These are phyloP conservation scores for Tricholoma saponaceum DNA, from an alignment of 768 basidiomycete genomes.

Conservation along the genomic window DNA sequence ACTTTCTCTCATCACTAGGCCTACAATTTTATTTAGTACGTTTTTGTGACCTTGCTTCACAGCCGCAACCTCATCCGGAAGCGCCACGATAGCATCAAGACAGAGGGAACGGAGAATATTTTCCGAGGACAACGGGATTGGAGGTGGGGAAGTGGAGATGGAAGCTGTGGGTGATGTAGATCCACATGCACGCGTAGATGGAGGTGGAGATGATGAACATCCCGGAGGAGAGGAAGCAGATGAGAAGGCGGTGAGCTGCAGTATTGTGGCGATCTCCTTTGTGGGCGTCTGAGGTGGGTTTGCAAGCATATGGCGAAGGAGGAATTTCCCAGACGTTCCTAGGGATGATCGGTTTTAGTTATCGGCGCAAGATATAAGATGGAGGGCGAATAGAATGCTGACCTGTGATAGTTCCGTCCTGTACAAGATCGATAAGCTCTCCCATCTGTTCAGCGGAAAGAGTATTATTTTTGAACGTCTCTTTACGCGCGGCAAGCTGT, in stretches of 20 bases:
- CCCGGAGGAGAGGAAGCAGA: constrained; percentile 8
- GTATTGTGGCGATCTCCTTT: constrained; percentile 41
- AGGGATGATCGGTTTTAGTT: constrained; percentile 5
- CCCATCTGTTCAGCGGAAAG: constrained; percentile 65
- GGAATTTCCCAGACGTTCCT: constrained; percentile 77
- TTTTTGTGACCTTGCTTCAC: constrained; percentile 67
- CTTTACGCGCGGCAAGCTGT: constrained; percentile 56
- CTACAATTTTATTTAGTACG: constrained; percentile 78
- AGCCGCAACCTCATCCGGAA: constrained; percentile 66
- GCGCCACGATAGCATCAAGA: constrained; percentile 52
- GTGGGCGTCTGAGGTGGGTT: constrained; percentile 34
- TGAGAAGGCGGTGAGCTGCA: constrained; percentile 42
- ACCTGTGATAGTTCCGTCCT: constrained; percentile 68
- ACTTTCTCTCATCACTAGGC: constrained; percentile 80
- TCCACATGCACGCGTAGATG: constrained; percentile 9
- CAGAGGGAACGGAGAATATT: constrained; percentile 50
- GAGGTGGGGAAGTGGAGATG: constrained; percentile 5
- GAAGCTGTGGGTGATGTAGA: constrained; percentile 9
- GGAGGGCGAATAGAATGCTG: constrained; percentile 7
- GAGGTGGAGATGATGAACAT: constrained; percentile 1
- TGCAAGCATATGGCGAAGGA: constrained; percentile 69
- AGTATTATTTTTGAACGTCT: constrained; percentile 53
- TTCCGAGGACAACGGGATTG: not conserved
- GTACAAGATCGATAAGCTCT: constrained; percentile 74
- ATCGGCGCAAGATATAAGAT: not conserved